A percentile compares a stretch with the other conserved stretches of the same genome.
These are phyloP conservation scores for Amauroascus niger DNA, from an alignment of 2,329 filamentous ascomycete species.

Conservation along the genomic window DNA sequence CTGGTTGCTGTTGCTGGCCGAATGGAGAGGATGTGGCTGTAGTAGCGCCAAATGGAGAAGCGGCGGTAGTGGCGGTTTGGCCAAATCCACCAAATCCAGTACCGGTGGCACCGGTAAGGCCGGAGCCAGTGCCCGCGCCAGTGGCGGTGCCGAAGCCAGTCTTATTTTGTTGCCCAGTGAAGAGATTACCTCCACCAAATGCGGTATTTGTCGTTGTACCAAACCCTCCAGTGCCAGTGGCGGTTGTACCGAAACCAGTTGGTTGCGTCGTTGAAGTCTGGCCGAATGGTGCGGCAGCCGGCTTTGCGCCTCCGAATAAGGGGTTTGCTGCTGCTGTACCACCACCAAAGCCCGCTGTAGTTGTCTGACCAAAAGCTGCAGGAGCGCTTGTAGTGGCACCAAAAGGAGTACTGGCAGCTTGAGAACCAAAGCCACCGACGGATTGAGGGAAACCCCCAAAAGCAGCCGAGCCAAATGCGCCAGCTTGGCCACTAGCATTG, in stretches of 20 bases:
- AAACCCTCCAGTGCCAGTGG: conserved; percentile 29
- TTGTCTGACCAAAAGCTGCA: conserved; percentile 37
- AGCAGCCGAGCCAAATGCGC: conserved; percentile 67
- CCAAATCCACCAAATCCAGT: conserved; percentile 33
- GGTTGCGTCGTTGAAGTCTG: conserved; percentile 27
- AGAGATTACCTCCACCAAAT: conserved; percentile 34
- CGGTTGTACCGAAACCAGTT: conserved; percentile 35
- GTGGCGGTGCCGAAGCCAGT: conserved; percentile 28
- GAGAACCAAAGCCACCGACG: conserved; percentile 36
- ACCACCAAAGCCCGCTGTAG: conserved; percentile 32
- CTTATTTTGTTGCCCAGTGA: conserved; percentile 34
- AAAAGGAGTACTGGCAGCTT: conserved; percentile 33
- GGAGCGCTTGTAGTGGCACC: conserved; percentile 31
- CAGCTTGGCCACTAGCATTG: conserved; percentile 67
- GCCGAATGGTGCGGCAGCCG: conserved; percentile 33
- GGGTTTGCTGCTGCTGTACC: conserved; percentile 27
- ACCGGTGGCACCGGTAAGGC: conserved; percentile 17
- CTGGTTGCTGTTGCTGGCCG: conserved; percentile 31
- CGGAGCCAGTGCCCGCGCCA: too few relatives aligned
- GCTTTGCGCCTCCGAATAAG: conserved; percentile 38
- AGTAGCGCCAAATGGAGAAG: conserved; percentile 35
- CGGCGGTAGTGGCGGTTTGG: conserved; percentile 29
- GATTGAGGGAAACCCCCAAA: conserved; percentile 40
- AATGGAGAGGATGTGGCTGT: conserved; percentile 37
- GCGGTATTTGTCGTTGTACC: conserved; percentile 21